These are phyloP conservation scores for Saccharomycopsis sp. DNA, from an alignment of 805 yeast genomes.

Conservation along the genomic window DNA sequence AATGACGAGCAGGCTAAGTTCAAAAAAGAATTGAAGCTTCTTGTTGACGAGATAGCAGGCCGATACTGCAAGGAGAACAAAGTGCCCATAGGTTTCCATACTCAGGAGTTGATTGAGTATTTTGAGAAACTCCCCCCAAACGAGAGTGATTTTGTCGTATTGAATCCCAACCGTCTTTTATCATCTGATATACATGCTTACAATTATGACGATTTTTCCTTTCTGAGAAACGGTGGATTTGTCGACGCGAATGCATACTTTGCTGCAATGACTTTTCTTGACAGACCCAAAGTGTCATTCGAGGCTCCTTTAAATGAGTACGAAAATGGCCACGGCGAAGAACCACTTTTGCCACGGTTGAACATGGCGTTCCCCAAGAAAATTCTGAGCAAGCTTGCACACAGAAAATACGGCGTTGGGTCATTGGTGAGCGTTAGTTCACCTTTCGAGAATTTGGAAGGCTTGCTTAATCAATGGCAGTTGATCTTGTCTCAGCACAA, in stretches of 20 bases:
- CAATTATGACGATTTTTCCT: slow-evolving; percentile 31
- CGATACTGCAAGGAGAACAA: slow-evolving; percentile 24
- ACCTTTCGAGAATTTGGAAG: slow-evolving; percentile 25
- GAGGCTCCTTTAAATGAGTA: neutral
- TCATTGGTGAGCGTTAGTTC: slow-evolving; percentile 26
- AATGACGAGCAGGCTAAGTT: neutral
- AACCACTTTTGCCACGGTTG: too few species aligned
- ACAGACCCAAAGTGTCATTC: slow-evolving; percentile 14
- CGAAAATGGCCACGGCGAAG: too few species aligned
- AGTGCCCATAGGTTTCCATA: slow-evolving; percentile 26
- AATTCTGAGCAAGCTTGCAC: too few species aligned
- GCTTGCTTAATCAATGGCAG: slow-evolving; percentile 33
- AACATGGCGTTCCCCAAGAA: too few species aligned
- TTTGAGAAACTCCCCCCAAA: slow-evolving; percentile 25
- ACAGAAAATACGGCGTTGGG: too few species aligned
- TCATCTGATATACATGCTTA: slow-evolving; percentile 27
- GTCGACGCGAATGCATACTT: slow-evolving; percentile 30
- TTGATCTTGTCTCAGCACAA: slow-evolving; percentile 25
- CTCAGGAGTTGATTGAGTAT: slow-evolving; percentile 25
- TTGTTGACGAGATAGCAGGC: slow-evolving; percentile 29
- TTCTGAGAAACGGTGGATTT: slow-evolving; percentile 32
- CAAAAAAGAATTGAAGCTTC: slow-evolving; percentile 23
- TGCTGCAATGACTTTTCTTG: slow-evolving; percentile 30
- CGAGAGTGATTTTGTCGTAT: slow-evolving; percentile 21
- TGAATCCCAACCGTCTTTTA: slow-evolving; percentile 22